Percentiles rank a stretch among this genome's conserved stretches.
These are phyloP conservation scores for Melanomma pulvis-pyrius DNA, from an alignment of 495 filamentous ascomycete genomes.

Conservation along the genomic window DNA sequence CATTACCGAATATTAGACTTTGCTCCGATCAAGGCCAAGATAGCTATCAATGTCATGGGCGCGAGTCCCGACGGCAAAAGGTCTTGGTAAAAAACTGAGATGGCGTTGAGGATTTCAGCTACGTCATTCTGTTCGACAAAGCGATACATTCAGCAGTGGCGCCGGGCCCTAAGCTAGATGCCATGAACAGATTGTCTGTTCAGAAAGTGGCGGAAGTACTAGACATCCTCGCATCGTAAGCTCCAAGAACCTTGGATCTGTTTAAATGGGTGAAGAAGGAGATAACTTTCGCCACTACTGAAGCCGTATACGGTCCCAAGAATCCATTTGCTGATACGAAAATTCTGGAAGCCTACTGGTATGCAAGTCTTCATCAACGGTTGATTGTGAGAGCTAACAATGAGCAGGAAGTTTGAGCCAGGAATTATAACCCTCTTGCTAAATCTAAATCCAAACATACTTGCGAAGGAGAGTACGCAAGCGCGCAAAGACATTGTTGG, in stretches of 20 bases:
- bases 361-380: slow-evolving; percentile 4
- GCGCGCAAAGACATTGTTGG: slow-evolving; percentile 45
- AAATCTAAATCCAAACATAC: background rate
- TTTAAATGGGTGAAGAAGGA: slow-evolving; percentile 48
- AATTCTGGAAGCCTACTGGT: slow-evolving; percentile 54
- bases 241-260: slow-evolving; percentile 20
- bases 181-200: slow-evolving; percentile 49
- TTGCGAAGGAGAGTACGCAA: slow-evolving; percentile 44
- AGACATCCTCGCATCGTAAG: slow-evolving; percentile 23
- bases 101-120: slow-evolving; percentile 41
- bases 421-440: slow-evolving; percentile 50
- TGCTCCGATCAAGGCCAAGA: slow-evolving; percentile 47
- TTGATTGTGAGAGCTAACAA: slow-evolving; percentile 10
- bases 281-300: slow-evolving; percentile 55
- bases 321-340: slow-evolving; percentile 53
- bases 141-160: slow-evolving; percentile 43
- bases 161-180: slow-evolving; percentile 45
- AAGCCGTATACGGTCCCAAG: slow-evolving; percentile 53
- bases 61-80: slow-evolving; percentile 40
- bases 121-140: slow-evolving; percentile 42
- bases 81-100: slow-evolving; percentile 41
- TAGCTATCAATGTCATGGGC: slow-evolving; percentile 42
- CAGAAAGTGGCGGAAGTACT: slow-evolving; percentile 36
- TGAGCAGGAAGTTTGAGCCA: slow-evolving; percentile 50
- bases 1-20: slow-evolving; percentile 46